phyloP scores from a whole-genome alignment of 2,329 filamentous ascomycete genomes.

The Talaromyces sp. region DNA sequence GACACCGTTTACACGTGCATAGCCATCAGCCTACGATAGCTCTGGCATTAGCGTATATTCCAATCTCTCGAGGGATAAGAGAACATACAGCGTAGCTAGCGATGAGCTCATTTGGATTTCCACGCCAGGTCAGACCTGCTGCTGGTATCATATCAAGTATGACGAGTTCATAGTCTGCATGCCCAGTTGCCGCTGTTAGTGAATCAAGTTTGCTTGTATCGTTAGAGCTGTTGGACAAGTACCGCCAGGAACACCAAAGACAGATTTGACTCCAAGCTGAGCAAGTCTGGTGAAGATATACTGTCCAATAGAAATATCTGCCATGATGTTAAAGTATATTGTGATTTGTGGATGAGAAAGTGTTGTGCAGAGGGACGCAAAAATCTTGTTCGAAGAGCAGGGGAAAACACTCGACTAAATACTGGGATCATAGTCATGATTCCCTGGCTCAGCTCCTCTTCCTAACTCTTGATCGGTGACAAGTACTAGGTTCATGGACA shows the following conservation, averaged over 20 bases:
- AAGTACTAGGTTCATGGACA: neutral
- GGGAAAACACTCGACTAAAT: neutral
- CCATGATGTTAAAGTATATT: neutral
- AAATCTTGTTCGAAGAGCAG: neutral
- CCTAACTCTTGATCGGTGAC: neutral
- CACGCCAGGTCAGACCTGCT: conserved; percentile 21
- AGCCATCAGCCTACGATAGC: conserved; percentile 12
- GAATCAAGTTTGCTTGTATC: neutral
- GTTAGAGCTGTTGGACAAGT: neutral
- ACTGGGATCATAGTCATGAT: neutral
- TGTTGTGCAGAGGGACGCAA: neutral
- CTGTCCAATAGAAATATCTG: conserved; percentile 13
- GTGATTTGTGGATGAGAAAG: neutral
- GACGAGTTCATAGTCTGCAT: conserved; percentile 15
- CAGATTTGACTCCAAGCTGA: conserved; percentile 12
- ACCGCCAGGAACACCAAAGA: conserved; percentile 17
- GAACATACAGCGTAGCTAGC: conserved; percentile 21
- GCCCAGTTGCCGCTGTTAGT: too few relatives aligned
- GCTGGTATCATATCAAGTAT: conserved; percentile 22
- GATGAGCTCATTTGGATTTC: conserved; percentile 23
- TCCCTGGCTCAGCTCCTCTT: neutral
- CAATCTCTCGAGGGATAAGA: conserved; percentile 4
- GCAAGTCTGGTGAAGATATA: conserved; percentile 11
- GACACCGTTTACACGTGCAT: conserved; percentile 21
- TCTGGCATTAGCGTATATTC: neutral